These are phyloP conservation scores for Gigaspora rosea DNA, from an alignment of 192 early-diverging fungal species.

Conservation along the genomic window DNA sequence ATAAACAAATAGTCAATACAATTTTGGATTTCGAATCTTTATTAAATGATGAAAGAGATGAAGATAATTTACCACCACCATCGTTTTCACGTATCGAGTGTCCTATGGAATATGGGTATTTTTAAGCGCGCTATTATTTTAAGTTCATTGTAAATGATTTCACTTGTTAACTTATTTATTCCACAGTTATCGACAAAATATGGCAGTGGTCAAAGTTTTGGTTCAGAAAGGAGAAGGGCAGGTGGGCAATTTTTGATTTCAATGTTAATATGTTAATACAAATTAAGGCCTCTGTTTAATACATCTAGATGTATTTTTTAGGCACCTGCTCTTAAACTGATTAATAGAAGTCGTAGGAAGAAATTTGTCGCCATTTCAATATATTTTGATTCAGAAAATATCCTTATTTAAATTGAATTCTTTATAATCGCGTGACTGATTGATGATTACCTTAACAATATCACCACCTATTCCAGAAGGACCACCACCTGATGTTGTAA, in stretches of 20 bases:
- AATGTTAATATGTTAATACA: not conserved
- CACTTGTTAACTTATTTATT: conserved; percentile 3
- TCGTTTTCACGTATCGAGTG: conserved; percentile 54
- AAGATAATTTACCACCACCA: conserved; percentile 58
- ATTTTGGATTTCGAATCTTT: conserved; percentile 11
- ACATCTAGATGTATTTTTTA: not conserved
- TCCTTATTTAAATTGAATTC: conserved; percentile 27
- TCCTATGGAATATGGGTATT: conserved; percentile 58
- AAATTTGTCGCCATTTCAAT: conserved; percentile 30
- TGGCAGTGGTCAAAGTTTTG: conserved; percentile 51
- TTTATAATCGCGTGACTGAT: conserved; percentile 3
- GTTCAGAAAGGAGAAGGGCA: conserved; percentile 43
- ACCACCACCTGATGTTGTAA: conserved; percentile 33
- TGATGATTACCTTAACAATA: not conserved
- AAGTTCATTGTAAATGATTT: not conserved
- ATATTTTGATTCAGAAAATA: conserved; percentile 33
- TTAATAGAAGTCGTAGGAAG: conserved; percentile 34
- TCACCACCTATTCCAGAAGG: conserved; percentile 33
- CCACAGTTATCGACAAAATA: conserved; percentile 54
- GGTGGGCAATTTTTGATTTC: conserved; percentile 29
- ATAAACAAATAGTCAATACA: not conserved
- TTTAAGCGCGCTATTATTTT: not conserved
- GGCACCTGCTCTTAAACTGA: conserved; percentile 23
- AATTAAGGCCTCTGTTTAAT: not conserved
- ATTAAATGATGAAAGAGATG: conserved; percentile 29